Evolutionary conservation across 2,329 filamentous ascomycete species (phyloP).

Genomic region (Pestalotiopsis fici): DNA sequence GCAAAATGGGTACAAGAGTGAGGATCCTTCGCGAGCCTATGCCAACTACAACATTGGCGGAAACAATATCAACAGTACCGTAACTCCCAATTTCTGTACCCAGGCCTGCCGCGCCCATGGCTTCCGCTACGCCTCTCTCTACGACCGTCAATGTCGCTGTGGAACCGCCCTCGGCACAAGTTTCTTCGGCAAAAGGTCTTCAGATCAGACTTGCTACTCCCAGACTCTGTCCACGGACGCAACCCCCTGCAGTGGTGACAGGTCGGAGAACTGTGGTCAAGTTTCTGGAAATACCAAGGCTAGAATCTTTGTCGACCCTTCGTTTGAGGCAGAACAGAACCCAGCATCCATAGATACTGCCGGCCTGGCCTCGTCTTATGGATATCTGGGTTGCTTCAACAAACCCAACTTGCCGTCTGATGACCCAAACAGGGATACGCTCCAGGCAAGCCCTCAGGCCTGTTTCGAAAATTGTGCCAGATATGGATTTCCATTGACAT

Average conservation of each 20-base stretch:
- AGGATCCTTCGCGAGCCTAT: neutral
- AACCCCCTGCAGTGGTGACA: neutral
- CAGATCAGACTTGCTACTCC: neutral
- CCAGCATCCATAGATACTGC: neutral
- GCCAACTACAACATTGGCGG: neutral
- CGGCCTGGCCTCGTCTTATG: neutral
- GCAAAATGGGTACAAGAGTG: neutral
- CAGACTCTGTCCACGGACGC: neutral
- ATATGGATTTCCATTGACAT: neutral
- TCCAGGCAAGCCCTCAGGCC: neutral
- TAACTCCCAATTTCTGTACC: neutral
- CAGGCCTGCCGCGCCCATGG: neutral
- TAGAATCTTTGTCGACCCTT: slow-evolving; percentile 6
- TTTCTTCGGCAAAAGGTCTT: neutral
- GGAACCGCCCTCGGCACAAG: neutral
- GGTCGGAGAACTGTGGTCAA: neutral
- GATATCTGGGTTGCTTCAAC: slow-evolving; percentile 1
- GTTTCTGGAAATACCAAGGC: neutral
- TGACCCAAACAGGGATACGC: neutral
- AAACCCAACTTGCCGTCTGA: slow-evolving; percentile 1
- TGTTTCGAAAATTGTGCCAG: neutral
- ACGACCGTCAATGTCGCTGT: neutral
- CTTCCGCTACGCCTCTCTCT: neutral
- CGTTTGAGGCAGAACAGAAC: neutral
- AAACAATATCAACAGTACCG: neutral